phyloP scores from a whole-genome alignment of 805 yeast genomes.

The Zygosaccharomyces gambellarensis region DNA sequence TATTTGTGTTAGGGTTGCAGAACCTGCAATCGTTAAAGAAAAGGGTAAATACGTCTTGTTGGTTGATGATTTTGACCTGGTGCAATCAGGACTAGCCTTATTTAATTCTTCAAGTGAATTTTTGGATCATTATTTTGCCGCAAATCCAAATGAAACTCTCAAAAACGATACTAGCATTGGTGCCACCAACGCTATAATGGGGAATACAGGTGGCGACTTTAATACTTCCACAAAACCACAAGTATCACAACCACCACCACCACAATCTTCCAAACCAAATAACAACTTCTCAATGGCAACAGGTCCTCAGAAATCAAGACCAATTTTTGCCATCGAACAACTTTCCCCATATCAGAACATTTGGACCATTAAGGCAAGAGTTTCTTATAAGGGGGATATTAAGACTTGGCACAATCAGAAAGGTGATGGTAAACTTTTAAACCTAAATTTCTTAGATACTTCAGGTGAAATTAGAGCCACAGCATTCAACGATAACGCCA shows the following conservation, averaged over 20 bases:
- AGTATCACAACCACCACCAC: conserved; percentile 2
- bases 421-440: conserved; percentile 88
- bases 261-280: conserved; percentile 8
- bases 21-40: conserved; percentile 33
- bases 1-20: conserved; percentile 29
- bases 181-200: conserved; percentile 7
- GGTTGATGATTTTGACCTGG: conserved; percentile 44
- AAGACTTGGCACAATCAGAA: conserved; percentile 81
- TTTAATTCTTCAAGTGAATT: conserved; percentile 38
- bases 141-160: conserved; percentile 49
- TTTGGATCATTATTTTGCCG: conserved; percentile 54
- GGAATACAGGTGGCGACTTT: not conserved
- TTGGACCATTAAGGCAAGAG: conserved; percentile 94
- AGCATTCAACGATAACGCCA: conserved; percentile 85
- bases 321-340: conserved; percentile 72
- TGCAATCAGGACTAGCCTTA: conserved; percentile 37
- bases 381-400: conserved; percentile 79
- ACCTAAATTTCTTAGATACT: conserved; percentile 83
- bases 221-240: conserved; percentile 16
- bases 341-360: conserved; percentile 84
- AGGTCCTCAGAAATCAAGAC: conserved; percentile 32
- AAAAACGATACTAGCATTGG: conserved; percentile 12
- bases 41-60: conserved; percentile 46
- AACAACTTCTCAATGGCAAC: not conserved
- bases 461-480: conserved; percentile 96